Base-by-base conservation (phyloP, 176 grass and related monocot species). In the Phoenix dactylifera region DNA sequence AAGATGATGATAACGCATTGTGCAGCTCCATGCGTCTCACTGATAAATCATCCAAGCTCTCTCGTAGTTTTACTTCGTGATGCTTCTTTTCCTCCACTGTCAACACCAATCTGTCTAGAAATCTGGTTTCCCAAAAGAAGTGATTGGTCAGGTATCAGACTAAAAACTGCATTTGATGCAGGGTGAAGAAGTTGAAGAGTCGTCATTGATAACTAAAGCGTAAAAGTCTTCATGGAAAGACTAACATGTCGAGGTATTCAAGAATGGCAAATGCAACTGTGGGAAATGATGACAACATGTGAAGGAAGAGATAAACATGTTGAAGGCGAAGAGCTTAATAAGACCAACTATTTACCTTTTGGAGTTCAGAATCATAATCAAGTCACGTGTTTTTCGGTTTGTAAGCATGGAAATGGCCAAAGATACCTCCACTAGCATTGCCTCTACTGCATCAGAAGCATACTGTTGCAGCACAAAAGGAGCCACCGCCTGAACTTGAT, bases 331-430 rank as follows among this genome's bases (percentile, higher is more conserved):
- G 9, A 44, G 9, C 35, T 9, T 12, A 44, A 14, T 14, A 44
- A 44, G 35, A 44, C 1, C 25, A 55, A 69, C 62, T 67, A 15
- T 70, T 57, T 69, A 90, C 93, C 93, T 85, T 69, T 86, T 92
- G 75, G 87, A 92, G 48, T 97, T 97, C 52, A 97, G 78, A 72
- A 88, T 91, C 93, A 97, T 97, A 72, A 92, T 92, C 63, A 88
- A 74, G 61, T 97, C 93, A 58, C 89, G 81, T 55, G 84, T 97
- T 83, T 97, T 97, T 50, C 77, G 73, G 65, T 91, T 87, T 73
- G 84, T 97, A 44, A 97, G 81, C 51, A 83, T 65, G 59, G 73
- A 92, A 60, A 97, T 88, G 52, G 84, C 84, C 50, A 65, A 75
- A 15, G 87, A 92, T 18, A 97, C 28, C 57, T 83, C 76, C 17